phyloP scores from a whole-genome alignment of 768 basidiomycete genomes.

The Rhodotorula toruloides region DNA sequence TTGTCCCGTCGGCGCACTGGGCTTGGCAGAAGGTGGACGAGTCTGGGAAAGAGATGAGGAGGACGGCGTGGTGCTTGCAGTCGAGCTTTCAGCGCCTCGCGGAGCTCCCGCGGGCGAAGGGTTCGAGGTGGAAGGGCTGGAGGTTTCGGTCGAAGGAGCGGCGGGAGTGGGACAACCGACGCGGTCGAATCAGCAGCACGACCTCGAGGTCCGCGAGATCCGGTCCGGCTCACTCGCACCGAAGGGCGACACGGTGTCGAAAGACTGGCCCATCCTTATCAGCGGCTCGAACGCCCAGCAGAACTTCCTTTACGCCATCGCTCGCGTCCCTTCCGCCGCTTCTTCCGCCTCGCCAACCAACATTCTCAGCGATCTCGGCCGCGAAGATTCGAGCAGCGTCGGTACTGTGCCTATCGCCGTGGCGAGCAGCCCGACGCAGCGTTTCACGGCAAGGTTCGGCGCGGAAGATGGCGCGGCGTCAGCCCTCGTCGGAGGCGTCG shows the following conservation, averaged over 20 bases:
- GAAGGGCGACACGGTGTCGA: not conserved
- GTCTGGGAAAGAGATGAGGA: slow-evolving; percentile 4
- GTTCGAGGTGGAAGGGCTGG: slow-evolving; percentile 15
- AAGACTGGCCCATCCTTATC: not conserved
- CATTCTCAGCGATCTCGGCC: too few relatives aligned
- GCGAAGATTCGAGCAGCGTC: not conserved
- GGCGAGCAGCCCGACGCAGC: slow-evolving; percentile 16
- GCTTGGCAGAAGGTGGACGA: not conserved
- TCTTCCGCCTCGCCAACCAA: not conserved
- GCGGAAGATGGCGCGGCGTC: not conserved
- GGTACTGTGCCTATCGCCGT: slow-evolving; percentile 25
- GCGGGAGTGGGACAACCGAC: not conserved
- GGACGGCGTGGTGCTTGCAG: not conserved
- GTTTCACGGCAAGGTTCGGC: slow-evolving; percentile 24
- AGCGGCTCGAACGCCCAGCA: slow-evolving; percentile 1
- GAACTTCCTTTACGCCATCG: slow-evolving; percentile 26
- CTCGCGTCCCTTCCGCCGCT: not conserved
- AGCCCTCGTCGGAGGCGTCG: not conserved
- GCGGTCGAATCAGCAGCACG: not conserved
- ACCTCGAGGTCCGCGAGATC: slow-evolving; percentile 10
- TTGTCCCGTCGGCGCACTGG: slow-evolving; percentile 21
- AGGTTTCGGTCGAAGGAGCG: slow-evolving; percentile 5
- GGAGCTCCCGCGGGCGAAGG: not conserved
- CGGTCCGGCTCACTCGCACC: not conserved
- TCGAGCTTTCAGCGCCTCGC: not conserved